A percentile compares a stretch with the other conserved stretches of the same genome.
Conservation (phyloP, 352 stramenopile species). For the Phytophthora aleatoria region DNA sequence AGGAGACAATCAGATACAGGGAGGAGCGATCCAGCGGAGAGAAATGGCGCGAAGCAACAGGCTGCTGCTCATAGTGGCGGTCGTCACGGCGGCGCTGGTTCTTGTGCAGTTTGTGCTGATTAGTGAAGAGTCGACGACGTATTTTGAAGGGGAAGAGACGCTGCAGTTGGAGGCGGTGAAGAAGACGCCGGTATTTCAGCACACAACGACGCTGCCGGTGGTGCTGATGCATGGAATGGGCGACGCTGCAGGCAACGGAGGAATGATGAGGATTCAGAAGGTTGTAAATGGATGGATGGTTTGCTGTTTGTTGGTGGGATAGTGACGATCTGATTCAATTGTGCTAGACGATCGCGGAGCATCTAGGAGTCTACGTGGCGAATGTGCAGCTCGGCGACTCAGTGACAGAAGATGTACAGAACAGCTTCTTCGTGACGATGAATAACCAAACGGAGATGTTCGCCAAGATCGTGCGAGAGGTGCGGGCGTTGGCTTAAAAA, state of each 20-base stretch:
- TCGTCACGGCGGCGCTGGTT: conserved; percentile 46
- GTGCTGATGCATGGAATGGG: conserved; percentile 95
- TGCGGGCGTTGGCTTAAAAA: conserved; percentile 20
- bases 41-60: conserved; percentile 35
- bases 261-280: conserved; percentile 87
- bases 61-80: conserved; percentile 43
- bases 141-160: conserved; percentile 29
- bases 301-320: background rate
- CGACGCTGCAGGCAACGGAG: conserved; percentile 91
- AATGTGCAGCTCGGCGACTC: conserved; percentile 91
- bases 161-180: conserved; percentile 24
- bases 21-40: conserved; percentile 4
- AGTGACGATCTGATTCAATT: conserved; percentile 6
- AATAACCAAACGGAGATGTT: conserved; percentile 91
- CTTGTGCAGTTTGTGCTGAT: conserved; percentile 58
- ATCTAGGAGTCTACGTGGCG: conserved; percentile 83
- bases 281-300: conserved; percentile 31
- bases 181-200: conserved; percentile 42
- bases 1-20: conserved; percentile 11
- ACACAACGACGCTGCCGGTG: conserved; percentile 52
- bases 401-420: conserved; percentile 87
- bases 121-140: conserved; percentile 40
- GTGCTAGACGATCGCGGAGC: conserved; percentile 60
- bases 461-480: conserved; percentile 75
- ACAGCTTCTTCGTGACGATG: conserved; percentile 95